Evolutionary conservation across 2,329 filamentous ascomycete species (phyloP), one percentile per base, ranked within the genome.

Genomic region (Microdochium trichocladiopsis): DNA sequence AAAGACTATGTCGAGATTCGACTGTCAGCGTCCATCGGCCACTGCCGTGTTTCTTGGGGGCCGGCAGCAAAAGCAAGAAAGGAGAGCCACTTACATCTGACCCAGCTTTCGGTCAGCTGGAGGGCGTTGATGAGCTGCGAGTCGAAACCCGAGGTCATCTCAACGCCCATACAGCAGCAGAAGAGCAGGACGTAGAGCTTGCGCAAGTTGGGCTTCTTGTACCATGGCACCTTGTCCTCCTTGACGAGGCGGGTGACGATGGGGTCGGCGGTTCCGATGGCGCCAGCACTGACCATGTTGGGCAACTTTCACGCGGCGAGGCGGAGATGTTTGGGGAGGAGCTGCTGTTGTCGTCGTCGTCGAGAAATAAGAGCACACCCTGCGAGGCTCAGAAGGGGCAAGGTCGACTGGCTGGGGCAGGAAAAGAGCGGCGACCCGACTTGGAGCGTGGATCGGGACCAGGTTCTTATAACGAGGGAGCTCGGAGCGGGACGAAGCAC

Each of bases 61-160:
- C n/a, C n/a, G n/a, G n/a, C n/a, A n/a, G n/a, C n/a, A n/a, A n/a
- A n/a, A n/a, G n/a, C n/a, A n/a, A n/a, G n/a, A n/a, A n/a, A 28
- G 25, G n/a, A 21, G 1, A 9, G 12, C 11, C 21, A 60, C 68
- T 62, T 54, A 73, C 70, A 72, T 0, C 50, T 23, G 12, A 62
- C 61, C 68, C 70, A 74, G 0, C 59, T 58, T 0, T 58, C 59
- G 11, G 72, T 66, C 31, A 72, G 69, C 57, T 74, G 72, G 2
- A 74, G 61, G 8, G 71, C 69, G 51, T 74, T 74, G 60, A 74
- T 73, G 63, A 74, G 66, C 62, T 73, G 70, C 47, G 70, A 72
- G 58, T 74, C 72, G 55, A 73, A 74, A 0, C 72, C 72, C 12
- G 71, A 73, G 0, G 72, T 74, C 62, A 73, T 45, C 18, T 45